A percentile compares a stretch with the other conserved stretches of the same genome.
phyloP scores from a whole-genome alignment of 345 rosid species.

The Punica granatum region DNA sequence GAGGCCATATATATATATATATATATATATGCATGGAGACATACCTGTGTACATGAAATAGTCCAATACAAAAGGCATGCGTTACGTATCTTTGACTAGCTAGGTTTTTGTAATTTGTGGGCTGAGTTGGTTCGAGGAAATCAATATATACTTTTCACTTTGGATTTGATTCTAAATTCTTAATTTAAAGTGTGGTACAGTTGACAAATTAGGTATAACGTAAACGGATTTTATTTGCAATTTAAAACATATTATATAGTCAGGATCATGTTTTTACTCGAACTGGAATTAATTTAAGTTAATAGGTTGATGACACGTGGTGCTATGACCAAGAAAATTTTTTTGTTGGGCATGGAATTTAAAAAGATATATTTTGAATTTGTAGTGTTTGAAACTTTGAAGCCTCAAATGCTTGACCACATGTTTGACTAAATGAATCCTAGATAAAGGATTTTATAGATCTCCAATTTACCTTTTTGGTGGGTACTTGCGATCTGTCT shows the following conservation, averaged over 20 bases:
- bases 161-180: background rate
- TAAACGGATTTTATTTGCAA: too few relatives aligned
- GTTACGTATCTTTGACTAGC: background rate
- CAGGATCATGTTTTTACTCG: too few relatives aligned
- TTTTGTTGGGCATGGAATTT: background rate
- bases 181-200: too few relatives aligned
- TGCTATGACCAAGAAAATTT: too few relatives aligned
- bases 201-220: too few relatives aligned
- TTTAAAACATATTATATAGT: too few relatives aligned
- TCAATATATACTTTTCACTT: background rate
- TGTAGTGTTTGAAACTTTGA: background rate
- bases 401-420: background rate
- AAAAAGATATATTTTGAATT: background rate
- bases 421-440: constrained; percentile 1
- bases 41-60: background rate
- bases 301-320: too few relatives aligned
- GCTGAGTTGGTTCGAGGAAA: background rate
- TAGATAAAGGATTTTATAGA: background rate
- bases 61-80: background rate
- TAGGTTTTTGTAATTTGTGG: background rate
- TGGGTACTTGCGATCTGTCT: too few relatives aligned
- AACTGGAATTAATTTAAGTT: too few relatives aligned
- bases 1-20: background rate
- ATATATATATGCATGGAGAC: background rate
- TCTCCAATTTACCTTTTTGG: too few relatives aligned